Percentiles rank a stretch among this genome's conserved stretches.
These are phyloP conservation scores for Gymnopilus dilepis DNA, from an alignment of 768 basidiomycete genomes.

Conservation along the genomic window DNA sequence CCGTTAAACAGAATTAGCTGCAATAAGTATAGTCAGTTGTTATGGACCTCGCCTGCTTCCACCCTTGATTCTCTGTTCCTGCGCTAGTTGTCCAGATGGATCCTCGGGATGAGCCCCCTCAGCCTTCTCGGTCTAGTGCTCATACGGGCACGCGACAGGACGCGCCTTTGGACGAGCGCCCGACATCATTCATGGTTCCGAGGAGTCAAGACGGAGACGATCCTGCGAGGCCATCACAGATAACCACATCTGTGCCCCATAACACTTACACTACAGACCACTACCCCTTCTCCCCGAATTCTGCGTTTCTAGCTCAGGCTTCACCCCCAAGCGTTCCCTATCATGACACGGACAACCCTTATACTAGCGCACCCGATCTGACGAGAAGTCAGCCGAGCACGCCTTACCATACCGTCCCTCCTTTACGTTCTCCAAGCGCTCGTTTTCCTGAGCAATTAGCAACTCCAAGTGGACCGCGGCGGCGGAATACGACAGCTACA, in stretches of 20 bases:
- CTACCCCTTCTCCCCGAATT: neutral
- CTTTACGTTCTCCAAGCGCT: neutral
- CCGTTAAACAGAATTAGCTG: neutral
- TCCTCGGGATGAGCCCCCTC: slow-evolving; percentile 13
- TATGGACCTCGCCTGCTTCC: neutral
- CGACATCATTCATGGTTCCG: neutral
- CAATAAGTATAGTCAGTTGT: slow-evolving; percentile 1
- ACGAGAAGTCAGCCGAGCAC: neutral
- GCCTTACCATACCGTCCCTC: neutral
- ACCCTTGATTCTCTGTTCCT: neutral
- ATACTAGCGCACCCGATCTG: neutral
- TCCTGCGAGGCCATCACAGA: slow-evolving; percentile 7
- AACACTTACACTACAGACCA: neutral
- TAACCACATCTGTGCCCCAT: neutral
- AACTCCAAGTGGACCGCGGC: neutral
- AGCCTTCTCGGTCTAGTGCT: neutral
- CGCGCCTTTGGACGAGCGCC: neutral
- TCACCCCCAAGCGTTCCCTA: neutral
- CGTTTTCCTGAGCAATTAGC: neutral
- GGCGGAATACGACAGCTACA: slow-evolving; percentile 15
- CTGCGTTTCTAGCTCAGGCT: neutral
- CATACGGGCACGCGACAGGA: neutral
- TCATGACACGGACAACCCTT: neutral
- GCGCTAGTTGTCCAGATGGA: slow-evolving; percentile 2
- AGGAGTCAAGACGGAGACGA: slow-evolving; percentile 7